These are phyloP conservation scores for Voacanga thouarsii DNA, from an alignment of 257 asterid species.

Conservation along the genomic window DNA sequence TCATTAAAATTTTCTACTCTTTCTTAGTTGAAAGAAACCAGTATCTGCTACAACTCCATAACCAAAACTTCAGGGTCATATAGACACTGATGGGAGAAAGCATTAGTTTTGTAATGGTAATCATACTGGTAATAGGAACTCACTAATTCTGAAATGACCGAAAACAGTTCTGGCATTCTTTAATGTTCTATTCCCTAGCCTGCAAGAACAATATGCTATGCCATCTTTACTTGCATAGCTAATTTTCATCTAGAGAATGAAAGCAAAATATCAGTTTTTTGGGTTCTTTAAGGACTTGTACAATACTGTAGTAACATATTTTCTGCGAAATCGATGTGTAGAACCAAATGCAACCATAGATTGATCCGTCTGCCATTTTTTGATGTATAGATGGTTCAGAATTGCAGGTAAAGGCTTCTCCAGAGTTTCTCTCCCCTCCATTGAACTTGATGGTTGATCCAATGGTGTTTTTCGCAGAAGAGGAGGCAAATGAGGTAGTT, in stretches of 20 bases:
- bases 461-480: conserved; percentile 14
- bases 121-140: too few species aligned
- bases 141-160: background rate
- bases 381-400: conserved; percentile 21
- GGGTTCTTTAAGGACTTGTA: conserved; percentile 23
- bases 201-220: background rate
- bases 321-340: conserved; percentile 27
- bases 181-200: background rate
- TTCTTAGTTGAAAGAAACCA: too few species aligned
- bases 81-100: too few species aligned
- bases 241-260: background rate
- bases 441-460: background rate
- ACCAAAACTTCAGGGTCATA: too few species aligned
- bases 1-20: too few species aligned
- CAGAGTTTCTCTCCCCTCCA: background rate
- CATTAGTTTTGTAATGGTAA: too few species aligned
- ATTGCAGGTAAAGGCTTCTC: conserved; percentile 18
- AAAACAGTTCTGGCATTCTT: background rate
- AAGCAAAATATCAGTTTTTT: conserved; percentile 5
- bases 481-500: conserved; percentile 13
- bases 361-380: conserved; percentile 17
- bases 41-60: too few species aligned
- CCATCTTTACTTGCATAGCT: background rate
- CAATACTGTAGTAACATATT: conserved; percentile 26
- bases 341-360: conserved; percentile 24